Percentiles rank a stretch among this genome's conserved stretches.
Evolutionary conservation across 768 basidiomycete species (phyloP).

Genomic region (Mrakia hoshinonis): DNA sequence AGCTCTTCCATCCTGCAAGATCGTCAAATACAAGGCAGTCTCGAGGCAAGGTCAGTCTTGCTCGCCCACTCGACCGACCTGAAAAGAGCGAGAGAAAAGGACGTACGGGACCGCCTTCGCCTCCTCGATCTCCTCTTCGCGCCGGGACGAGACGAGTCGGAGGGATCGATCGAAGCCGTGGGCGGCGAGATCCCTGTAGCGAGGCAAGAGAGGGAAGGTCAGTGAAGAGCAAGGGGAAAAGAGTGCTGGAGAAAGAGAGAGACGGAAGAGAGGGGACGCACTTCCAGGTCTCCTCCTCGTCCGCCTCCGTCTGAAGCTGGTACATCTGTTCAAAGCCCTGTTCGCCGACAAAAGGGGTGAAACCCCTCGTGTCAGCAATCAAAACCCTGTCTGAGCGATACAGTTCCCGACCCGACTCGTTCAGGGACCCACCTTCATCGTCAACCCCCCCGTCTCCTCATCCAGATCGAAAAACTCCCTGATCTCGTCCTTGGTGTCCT

Average conservation of each 20-base stretch:
- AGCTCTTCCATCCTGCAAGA: not conserved
- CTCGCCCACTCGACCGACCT: not conserved
- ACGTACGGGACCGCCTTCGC: slow-evolving; percentile 3
- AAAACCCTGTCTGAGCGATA: too few relatives aligned
- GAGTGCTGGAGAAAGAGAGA: not conserved
- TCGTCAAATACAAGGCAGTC: not conserved
- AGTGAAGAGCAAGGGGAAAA: not conserved
- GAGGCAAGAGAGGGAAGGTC: not conserved
- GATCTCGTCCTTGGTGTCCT: slow-evolving; percentile 69
- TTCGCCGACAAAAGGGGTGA: not conserved
- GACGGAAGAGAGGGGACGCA: not conserved
- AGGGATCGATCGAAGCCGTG: slow-evolving; percentile 69
- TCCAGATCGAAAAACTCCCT: slow-evolving; percentile 66
- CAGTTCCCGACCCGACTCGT: not conserved
- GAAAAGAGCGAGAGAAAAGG: not conserved
- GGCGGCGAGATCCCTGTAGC: slow-evolving; percentile 47
- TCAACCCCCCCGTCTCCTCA: slow-evolving; percentile 37
- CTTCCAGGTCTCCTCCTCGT: slow-evolving; percentile 64
- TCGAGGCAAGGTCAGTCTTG: not conserved
- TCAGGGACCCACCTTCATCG: slow-evolving; percentile 2
- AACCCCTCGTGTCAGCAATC: too few relatives aligned
- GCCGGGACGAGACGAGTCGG: slow-evolving; percentile 51
- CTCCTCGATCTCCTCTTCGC: slow-evolving; percentile 47
- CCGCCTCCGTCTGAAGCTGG: slow-evolving; percentile 73
- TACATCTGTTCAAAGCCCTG: slow-evolving; percentile 66